Base-by-base conservation (phyloP, 1,284 basidiomycete species). In the Cutaneotrichosporon cutaneum region DNA sequence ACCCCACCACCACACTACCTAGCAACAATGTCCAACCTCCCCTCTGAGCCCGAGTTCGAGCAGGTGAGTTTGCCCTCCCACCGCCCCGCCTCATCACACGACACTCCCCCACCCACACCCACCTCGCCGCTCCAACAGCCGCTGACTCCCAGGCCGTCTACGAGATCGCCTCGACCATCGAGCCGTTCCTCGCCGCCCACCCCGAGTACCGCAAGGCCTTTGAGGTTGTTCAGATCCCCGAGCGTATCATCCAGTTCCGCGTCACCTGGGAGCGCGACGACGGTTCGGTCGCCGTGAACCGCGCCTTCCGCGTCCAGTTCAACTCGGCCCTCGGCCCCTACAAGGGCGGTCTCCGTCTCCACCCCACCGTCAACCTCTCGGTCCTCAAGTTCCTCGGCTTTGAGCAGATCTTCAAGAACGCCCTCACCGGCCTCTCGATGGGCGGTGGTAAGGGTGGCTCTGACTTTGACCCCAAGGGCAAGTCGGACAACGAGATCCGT, bases 341-440 rank as follows among this genome's bases (percentile, higher is more conserved):
- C 85, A 90, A 90, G 80, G 89, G 89, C 70, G 88, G 88, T 78
- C 85, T 90, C 68, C 56, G 89, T 70, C 84, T 91, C 62, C 89
- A 90, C 83, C 88, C 88, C 65, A 85, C 87, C 60, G 89, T 91
- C 80, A 90, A 90, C 82, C 84, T 91, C 47, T 89, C 87, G 68
- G 89, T 91, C 79, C 85, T 91, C 80, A 90, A 90, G 79, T 91
- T 91, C 86, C 85, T 90, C 68, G 89, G 88, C 59, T 89, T 90
- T 77, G 89, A 91, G 81, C 86, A 86, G 78, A 88, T 86, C 70
- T 90, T 90, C 85, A 90, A 90, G 82, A 91, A 91, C 79, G 89
- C 89, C 42, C 83, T 91, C 33, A 90, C 89, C 30, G 88, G 88
- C 54, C 82, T 90, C 65, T 85, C 82, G 79, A 89, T 90, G 85